phyloP scores from a whole-genome alignment of 345 rosid genomes.

The Gossypium mustelinum region DNA sequence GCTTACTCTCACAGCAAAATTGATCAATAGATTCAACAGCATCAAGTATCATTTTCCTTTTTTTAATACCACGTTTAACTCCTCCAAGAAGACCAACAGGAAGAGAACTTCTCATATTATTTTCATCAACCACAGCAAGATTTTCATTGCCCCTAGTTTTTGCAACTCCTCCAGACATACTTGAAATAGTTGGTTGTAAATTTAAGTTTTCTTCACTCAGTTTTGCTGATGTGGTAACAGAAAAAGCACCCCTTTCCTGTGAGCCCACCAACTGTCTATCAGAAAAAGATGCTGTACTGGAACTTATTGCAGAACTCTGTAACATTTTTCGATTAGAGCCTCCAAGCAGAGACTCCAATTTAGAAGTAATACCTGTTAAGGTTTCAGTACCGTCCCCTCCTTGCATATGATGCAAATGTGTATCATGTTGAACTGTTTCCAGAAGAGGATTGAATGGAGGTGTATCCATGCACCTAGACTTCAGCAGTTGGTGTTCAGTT shows the following conservation, averaged over 20 bases:
- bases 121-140: conserved; percentile 43
- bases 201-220: conserved; percentile 41
- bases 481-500: conserved; percentile 32
- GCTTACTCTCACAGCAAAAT: conserved; percentile 39
- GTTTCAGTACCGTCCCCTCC: conserved; percentile 44
- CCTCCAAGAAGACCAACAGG: conserved; percentile 26
- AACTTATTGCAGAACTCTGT: conserved; percentile 69
- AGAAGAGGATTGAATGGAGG: conserved; percentile 27
- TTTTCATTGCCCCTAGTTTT: conserved; percentile 29
- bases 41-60: conserved; percentile 45
- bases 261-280: conserved; percentile 79
- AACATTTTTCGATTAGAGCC: conserved; percentile 53
- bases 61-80: conserved; percentile 27
- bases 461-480: conserved; percentile 28
- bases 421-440: conserved; percentile 26
- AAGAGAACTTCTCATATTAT: conserved; percentile 32
- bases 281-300: conserved; percentile 79
- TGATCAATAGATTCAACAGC: conserved; percentile 39
- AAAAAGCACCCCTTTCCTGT: conserved; percentile 61
- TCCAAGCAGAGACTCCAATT: conserved; percentile 69
- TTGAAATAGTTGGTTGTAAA: conserved; percentile 35
- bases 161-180: conserved; percentile 30
- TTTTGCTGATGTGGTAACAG: conserved; percentile 44
- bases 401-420: conserved; percentile 22
- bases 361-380: conserved; percentile 79